Base-by-base conservation (phyloP, 768 basidiomycete species). In the Rhizopogon vulgaris region DNA sequence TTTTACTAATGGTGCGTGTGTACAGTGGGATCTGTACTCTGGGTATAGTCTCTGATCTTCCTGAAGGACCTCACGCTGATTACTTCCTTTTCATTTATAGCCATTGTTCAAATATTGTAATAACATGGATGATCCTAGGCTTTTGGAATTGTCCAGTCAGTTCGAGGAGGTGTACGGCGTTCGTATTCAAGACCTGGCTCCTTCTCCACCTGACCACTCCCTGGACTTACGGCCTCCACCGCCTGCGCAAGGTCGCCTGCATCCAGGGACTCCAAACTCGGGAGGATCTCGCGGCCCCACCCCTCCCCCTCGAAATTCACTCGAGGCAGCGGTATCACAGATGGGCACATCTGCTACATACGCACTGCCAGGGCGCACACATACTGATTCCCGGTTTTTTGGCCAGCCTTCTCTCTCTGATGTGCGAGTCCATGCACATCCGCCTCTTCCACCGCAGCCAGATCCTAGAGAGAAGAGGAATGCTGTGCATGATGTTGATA, bases 151-250 rank as follows among this genome's bases (percentile, higher is more conserved):
- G 85, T 78, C 74, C 47, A 68, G 71, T 36, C 79, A 84, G 39
- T 85, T 85, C 50, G 82, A 84, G 61, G 83, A 82, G 52, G 64
- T 78, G 17, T 85, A 80, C 78, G 87, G 87, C 18, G 78, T 82
- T 50, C 74, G 75, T 52, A 74, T 83, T 25, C 69, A 71, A 25
- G 82, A 83, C 48, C 51, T 69, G 72, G 51, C 74, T 67, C 36
- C 70, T 14, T 51, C 59, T 43, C 56, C 60, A 28, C 52, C 52
- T 25, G 54, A 58, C 38, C 38, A 52, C 48, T 53, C 51, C 17
- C 56, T 57, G n/a, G 57, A 55, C 15, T 32, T 57, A 22, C 63
- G 54, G 36, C 71, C 36, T 4, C 72, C 73, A 14, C 72, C 73
- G 22, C 62, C 66, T 46, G 60, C 64, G 32, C 64, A 69, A 51